These are phyloP conservation scores for Vararia minispora DNA, from an alignment of 768 basidiomycete species.

Conservation along the genomic window DNA sequence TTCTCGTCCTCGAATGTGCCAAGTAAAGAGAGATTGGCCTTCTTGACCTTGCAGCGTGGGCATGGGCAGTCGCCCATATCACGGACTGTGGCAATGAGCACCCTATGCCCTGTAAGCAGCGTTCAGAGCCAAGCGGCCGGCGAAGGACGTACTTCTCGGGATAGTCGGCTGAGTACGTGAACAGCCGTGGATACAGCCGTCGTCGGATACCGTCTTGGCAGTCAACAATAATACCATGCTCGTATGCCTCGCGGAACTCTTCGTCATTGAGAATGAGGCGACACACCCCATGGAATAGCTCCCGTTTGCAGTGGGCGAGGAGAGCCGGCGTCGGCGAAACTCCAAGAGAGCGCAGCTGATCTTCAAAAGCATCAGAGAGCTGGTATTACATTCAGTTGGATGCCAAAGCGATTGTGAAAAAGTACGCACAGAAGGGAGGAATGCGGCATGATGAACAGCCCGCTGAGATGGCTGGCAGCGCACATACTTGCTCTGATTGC, in stretches of 20 bases:
- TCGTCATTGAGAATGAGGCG: constrained; percentile 15
- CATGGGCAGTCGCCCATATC: constrained; percentile 24
- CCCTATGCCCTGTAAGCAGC: constrained; percentile 8
- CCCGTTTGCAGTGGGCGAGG: constrained; percentile 22
- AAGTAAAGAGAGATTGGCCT: constrained; percentile 9
- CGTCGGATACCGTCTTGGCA: constrained; percentile 18
- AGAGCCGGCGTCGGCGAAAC: constrained; percentile 7
- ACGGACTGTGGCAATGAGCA: constrained; percentile 19
- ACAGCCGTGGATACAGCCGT: constrained; percentile 16
- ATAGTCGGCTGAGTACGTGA: constrained; percentile 22
- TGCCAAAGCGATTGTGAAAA: too few relatives aligned
- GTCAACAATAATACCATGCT: constrained; percentile 16
- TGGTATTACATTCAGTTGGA: constrained; percentile 9
- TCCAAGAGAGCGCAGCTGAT: constrained; percentile 9
- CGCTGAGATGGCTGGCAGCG: constrained; percentile 1
- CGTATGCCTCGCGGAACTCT: constrained; percentile 15
- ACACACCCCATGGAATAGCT: constrained; percentile 20
- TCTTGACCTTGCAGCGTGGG: constrained; percentile 18
- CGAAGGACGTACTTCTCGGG: constrained; percentile 20
- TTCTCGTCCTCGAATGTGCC: constrained; percentile 11
- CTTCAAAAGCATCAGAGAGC: constrained; percentile 15
- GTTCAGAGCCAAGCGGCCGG: background rate
- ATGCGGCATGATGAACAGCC: constrained; percentile 16
- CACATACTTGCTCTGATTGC: constrained; percentile 15
- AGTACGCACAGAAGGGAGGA: constrained; percentile 19